A percentile compares a stretch with the other conserved stretches of the same genome.
Evolutionary conservation across 495 filamentous ascomycete genomes (phyloP).

Genomic region (Penicillium fimorum): DNA sequence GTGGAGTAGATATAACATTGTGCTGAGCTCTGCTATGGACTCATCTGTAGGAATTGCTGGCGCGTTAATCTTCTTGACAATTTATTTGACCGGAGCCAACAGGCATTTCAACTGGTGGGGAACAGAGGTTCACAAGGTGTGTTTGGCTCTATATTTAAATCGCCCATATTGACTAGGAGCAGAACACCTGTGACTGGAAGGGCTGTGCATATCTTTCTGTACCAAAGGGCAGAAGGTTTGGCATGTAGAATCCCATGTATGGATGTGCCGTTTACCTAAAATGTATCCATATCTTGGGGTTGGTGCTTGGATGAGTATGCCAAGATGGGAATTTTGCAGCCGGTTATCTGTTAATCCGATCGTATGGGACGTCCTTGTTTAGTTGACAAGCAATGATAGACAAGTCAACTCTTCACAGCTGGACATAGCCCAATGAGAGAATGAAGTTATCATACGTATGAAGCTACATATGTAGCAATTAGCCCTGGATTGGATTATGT

Average conservation of each 20-base stretch:
- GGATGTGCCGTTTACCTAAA: not conserved
- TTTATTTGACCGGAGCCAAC: constrained; percentile 68
- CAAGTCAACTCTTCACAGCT: not conserved
- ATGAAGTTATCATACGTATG: not conserved
- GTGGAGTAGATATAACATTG: constrained; percentile 90
- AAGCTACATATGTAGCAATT: not conserved
- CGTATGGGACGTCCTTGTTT: not conserved
- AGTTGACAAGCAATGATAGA: not conserved
- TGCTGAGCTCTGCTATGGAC: constrained; percentile 73
- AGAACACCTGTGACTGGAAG: constrained; percentile 30
- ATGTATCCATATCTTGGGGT: not conserved
- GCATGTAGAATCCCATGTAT: not conserved
- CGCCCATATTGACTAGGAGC: not conserved
- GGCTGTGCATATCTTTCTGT: constrained; percentile 22
- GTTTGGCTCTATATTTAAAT: not conserved
- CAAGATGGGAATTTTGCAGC: not conserved
- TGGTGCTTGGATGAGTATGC: not conserved
- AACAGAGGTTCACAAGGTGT: constrained; percentile 62
- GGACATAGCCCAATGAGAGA: not conserved
- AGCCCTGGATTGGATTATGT: not conserved
- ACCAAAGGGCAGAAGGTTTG: constrained; percentile 23
- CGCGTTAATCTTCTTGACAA: constrained; percentile 77
- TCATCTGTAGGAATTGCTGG: constrained; percentile 74
- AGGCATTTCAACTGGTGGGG: constrained; percentile 68
- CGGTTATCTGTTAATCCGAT: not conserved